Percentiles rank a stretch among this genome's conserved stretches.
Conservation (phyloP, 1,139 yeast species). For the Diutina mesorugosa region DNA sequence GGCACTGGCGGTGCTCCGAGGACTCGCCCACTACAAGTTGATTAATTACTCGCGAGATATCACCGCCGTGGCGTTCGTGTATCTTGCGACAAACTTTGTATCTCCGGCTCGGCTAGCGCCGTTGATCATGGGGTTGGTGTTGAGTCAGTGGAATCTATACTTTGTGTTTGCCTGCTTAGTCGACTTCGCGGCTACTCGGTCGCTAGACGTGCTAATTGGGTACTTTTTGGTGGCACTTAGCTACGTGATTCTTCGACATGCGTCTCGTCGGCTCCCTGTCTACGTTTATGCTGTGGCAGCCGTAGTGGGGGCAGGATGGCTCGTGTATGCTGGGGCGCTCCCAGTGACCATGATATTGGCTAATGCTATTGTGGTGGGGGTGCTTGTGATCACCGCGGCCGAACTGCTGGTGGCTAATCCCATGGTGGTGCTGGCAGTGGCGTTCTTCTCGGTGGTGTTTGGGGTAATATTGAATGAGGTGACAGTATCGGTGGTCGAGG, state of each 20-base stretch:
- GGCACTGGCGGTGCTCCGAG: slow-evolving; percentile 2
- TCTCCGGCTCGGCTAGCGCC: slow-evolving; percentile 3
- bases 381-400: not conserved
- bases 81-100: slow-evolving; percentile 7
- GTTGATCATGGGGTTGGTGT: slow-evolving; percentile 6
- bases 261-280: not conserved
- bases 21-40: slow-evolving; percentile 5
- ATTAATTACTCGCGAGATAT: slow-evolving; percentile 5
- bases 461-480: not conserved
- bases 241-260: not conserved
- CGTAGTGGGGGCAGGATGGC: not conserved
- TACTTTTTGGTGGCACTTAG: slow-evolving; percentile 4
- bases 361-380: not conserved
- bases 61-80: slow-evolving; percentile 8
- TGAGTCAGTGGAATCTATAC: slow-evolving; percentile 6
- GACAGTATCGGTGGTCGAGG: not conserved
- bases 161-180: slow-evolving; percentile 6
- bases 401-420: not conserved
- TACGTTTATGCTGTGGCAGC: not conserved
- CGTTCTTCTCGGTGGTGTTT: not conserved
- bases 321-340: not conserved
- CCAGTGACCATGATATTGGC: not conserved
- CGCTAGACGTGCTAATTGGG: slow-evolving; percentile 3
- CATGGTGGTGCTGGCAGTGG: not conserved
- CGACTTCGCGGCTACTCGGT: slow-evolving; percentile 5